These are phyloP conservation scores for Sarocladium brachiariae DNA, from an alignment of 2,329 filamentous ascomycete species.

Conservation along the genomic window DNA sequence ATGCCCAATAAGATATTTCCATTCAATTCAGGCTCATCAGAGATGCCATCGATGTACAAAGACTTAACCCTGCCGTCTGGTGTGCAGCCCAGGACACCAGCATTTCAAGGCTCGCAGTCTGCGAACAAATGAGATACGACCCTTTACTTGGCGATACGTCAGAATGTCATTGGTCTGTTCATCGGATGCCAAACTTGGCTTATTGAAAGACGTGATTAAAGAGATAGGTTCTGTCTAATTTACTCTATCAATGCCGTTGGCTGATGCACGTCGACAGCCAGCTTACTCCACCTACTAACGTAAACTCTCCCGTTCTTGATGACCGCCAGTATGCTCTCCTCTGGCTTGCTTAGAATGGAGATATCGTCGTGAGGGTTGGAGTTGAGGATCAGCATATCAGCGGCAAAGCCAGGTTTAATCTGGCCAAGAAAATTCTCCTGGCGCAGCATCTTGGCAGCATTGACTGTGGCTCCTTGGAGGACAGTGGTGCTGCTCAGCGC, in stretches of 20 bases:
- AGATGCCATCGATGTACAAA: too few species aligned
- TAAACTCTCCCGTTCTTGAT: constrained; percentile 46
- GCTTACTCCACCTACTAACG: constrained; percentile 20
- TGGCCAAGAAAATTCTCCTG: constrained; percentile 41
- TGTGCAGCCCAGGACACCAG: too few species aligned
- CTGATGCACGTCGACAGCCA: constrained; percentile 12
- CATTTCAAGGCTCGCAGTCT: too few species aligned
- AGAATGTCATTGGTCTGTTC: too few species aligned
- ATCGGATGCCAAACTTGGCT: too few species aligned
- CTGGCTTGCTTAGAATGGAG: constrained; percentile 38
- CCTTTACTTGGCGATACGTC: too few species aligned
- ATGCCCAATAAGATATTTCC: too few species aligned
- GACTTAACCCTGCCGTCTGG: too few species aligned
- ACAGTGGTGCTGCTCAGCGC: constrained; percentile 19
- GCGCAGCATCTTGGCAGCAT: constrained; percentile 41
- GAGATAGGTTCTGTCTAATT: too few species aligned
- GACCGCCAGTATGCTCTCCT: constrained; percentile 41
- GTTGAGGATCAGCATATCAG: constrained; percentile 46
- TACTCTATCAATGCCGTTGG: background rate
- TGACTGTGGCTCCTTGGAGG: constrained; percentile 31
- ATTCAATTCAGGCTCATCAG: too few species aligned
- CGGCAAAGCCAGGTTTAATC: constrained; percentile 40
- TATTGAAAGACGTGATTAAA: too few species aligned
- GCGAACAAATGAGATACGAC: too few species aligned
- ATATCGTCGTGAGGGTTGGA: constrained; percentile 50